These are phyloP conservation scores for cucumber (Cucumis sativus) DNA, from an alignment of 306 rosid species.

Conservation along the genomic window DNA sequence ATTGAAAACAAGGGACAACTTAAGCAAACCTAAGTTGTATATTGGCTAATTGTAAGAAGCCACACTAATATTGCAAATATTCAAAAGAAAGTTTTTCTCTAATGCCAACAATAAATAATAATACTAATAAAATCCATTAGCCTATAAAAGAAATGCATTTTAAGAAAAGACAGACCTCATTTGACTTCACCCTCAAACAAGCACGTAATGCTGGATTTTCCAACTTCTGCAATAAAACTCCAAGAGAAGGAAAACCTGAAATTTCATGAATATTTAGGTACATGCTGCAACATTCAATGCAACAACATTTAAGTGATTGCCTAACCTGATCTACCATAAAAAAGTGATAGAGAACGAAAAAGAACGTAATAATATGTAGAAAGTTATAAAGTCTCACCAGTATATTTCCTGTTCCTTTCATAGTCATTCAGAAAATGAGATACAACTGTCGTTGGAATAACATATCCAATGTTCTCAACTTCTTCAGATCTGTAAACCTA, in stretches of 20 bases:
- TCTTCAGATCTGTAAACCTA: slow-evolving; percentile 98
- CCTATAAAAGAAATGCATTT: slow-evolving; percentile 4
- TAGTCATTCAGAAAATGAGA: slow-evolving; percentile 89
- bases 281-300: neutral
- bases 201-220: slow-evolving; percentile 91
- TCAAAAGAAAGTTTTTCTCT: neutral
- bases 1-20: neutral
- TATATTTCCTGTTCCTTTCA: slow-evolving; percentile 76
- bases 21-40: neutral
- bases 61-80: neutral
- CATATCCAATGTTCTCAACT: slow-evolving; percentile 98
- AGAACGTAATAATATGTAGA: neutral
- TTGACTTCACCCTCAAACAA: slow-evolving; percentile 61
- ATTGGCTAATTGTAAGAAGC: neutral
- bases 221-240: slow-evolving; percentile 87
- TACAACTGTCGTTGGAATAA: slow-evolving; percentile 90
- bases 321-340: too few relatives aligned
- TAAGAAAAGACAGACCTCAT: slow-evolving; percentile 49
- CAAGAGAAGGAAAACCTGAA: slow-evolving; percentile 91
- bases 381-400: slow-evolving; percentile 47
- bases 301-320: too few relatives aligned
- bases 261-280: neutral
- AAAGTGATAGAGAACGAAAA: too few relatives aligned
- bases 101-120: neutral
- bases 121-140: neutral